Evolutionary conservation across 352 stramenopile species (phyloP), one percentile per base, ranked within the genome.

Genomic region (Halophytophthora polymorphica): DNA sequence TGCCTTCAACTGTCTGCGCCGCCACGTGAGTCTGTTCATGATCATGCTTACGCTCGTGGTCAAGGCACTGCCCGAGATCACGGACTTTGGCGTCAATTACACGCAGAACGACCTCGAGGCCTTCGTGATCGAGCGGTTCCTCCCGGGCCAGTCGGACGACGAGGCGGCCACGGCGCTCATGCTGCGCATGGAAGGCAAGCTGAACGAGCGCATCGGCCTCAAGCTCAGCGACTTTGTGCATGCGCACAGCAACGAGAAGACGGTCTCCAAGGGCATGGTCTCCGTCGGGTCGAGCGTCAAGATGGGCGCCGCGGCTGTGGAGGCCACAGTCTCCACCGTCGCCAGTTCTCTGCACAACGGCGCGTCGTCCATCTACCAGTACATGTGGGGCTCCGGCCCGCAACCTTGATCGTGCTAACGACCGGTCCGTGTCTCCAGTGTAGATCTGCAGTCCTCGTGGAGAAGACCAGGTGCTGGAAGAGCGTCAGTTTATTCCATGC

Each of bases 151-250:
- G 58, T 83, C 76, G 0, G 83, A 93, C 42, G 83, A 93, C 37
- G 83, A 93, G 33, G 83, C 83, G 2, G 83, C 83, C 8, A 90
- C 77, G 8, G 83, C 83, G 22, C 56, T 93, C 23, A 88, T 86
- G 65, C 56, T 93, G 43, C 77, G 83, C 34, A 93, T 93, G 83
- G 83, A 93, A 53, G 83, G 83, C 42, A 93, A 93, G 46, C 58
- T 93, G 7, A 93, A 93, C 54, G 83, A 93, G 55, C 84, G 85
- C 46, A 93, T 93, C 37, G 83, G 83, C 2, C 53, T 91, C 31
- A 89, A 90, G 64, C 74, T 93, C 18, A 91, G 78, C 46, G 83
- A 93, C 47, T 93, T 93, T 70, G 83, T 93, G 5, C 83, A 93
- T 49, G 80, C 83, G 13, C 83, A 93, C 35, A 75, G 78, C 0